A percentile compares a stretch with the other conserved stretches of the same genome.
Conservation (phyloP, 441 rosid species). For the Eutrema salsugineum region DNA sequence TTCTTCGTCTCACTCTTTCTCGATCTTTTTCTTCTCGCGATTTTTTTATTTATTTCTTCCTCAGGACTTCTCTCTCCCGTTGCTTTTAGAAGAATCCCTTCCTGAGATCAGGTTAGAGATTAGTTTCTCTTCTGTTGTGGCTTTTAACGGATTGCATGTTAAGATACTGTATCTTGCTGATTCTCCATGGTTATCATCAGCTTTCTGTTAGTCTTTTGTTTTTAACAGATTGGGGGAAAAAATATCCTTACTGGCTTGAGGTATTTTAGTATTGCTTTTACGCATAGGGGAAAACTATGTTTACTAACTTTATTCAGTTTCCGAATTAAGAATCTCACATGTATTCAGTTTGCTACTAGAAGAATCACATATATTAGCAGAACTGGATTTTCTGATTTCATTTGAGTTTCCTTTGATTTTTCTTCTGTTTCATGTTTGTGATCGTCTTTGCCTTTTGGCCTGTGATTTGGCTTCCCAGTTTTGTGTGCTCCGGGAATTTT, state of each 20-base stretch:
- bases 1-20: neutral
- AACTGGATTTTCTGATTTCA: neutral
- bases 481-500: neutral
- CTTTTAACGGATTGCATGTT: neutral
- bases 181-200: neutral
- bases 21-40: neutral
- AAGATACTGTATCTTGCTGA: neutral
- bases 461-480: conserved; percentile 1
- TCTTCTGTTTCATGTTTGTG: neutral
- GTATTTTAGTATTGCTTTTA: neutral
- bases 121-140: neutral
- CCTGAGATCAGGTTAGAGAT: conserved; percentile 11
- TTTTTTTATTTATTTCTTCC: conserved; percentile 17
- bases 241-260: neutral
- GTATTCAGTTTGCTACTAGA: neutral
- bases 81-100: neutral
- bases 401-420: neutral
- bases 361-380: neutral
- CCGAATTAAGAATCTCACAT: neutral
- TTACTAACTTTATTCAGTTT: neutral
- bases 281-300: neutral
- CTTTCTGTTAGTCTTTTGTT: neutral
- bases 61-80: neutral
- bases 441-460: neutral
- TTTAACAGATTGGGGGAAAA: neutral